A percentile compares a stretch with the other conserved stretches of the same genome.
Evolutionary conservation across 2,329 filamentous ascomycete species (phyloP).

Genomic region (Xylogone sp.): DNA sequence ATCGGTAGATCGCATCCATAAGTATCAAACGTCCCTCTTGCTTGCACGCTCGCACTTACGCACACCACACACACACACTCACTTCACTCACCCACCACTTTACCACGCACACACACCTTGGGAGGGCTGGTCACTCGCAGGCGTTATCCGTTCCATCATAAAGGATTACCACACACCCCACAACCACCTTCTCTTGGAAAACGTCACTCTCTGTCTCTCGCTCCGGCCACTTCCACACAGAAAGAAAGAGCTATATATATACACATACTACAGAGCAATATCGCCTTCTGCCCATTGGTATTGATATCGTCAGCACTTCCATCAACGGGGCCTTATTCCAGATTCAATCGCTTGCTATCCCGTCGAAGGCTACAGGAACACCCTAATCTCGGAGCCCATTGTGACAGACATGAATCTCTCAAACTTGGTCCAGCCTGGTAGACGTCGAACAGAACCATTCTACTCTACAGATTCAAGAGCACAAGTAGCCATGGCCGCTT

Average conservation of each 20-base stretch:
- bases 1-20: constrained; percentile 47
- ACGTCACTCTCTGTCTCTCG: constrained; percentile 14
- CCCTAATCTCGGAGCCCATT: neutral
- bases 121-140: constrained; percentile 24
- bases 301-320: neutral
- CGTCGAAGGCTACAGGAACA: no score
- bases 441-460: constrained; percentile 22
- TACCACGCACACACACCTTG: constrained; percentile 31
- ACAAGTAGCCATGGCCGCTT: constrained; percentile 37
- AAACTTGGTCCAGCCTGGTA: constrained; percentile 28
- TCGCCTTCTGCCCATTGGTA: neutral
- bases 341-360: no score
- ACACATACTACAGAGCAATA: constrained; percentile 10
- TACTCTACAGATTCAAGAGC: constrained; percentile 27
- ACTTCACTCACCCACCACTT: constrained; percentile 31
- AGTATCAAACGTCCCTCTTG: constrained; percentile 38
- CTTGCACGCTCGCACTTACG: no score
- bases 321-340: neutral
- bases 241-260: no score
- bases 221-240: no score
- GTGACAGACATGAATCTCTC: constrained; percentile 32
- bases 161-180: constrained; percentile 6
- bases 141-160: constrained; percentile 23
- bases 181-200: constrained; percentile 15
- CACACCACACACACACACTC: constrained; percentile 37